Conservation (phyloP, 345 rosid genomes). For the Gossypium ekmanianum region DNA sequence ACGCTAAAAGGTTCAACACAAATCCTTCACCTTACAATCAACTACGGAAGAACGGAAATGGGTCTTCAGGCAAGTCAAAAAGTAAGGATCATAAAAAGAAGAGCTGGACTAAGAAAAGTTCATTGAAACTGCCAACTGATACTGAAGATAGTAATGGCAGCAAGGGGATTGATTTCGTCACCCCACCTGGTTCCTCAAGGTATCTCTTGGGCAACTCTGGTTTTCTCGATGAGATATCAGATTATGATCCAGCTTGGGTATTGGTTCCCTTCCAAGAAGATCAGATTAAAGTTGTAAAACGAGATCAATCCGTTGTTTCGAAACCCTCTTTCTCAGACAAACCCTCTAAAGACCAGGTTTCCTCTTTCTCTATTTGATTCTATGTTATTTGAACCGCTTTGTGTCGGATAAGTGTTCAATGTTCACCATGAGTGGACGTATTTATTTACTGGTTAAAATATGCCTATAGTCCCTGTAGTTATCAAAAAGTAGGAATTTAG, state of each 20-base stretch:
- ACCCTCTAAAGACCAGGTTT: slow-evolving; percentile 51
- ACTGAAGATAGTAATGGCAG: slow-evolving; percentile 25
- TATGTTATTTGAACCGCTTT: too few relatives aligned
- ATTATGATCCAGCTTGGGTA: slow-evolving; percentile 37
- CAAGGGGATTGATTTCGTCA: slow-evolving; percentile 32
- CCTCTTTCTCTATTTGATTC: neutral
- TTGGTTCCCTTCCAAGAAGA: slow-evolving; percentile 30
- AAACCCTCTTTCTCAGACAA: slow-evolving; percentile 32
- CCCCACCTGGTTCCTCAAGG: slow-evolving; percentile 72
- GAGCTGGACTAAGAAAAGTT: slow-evolving; percentile 18
- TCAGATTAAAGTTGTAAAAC: slow-evolving; percentile 11
- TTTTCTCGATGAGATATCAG: slow-evolving; percentile 37
- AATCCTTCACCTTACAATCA: slow-evolving; percentile 38
- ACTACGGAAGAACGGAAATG: slow-evolving; percentile 33
- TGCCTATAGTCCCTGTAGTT: too few relatives aligned
- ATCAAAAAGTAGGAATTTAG: too few relatives aligned
- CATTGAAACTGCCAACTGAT: slow-evolving; percentile 14
- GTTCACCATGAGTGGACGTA: too few relatives aligned
- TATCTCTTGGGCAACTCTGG: slow-evolving; percentile 52
- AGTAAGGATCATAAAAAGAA: slow-evolving; percentile 28
- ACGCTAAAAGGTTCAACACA: slow-evolving; percentile 47
- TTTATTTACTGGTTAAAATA: too few relatives aligned
- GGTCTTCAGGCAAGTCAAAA: slow-evolving; percentile 18
- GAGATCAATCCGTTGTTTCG: slow-evolving; percentile 29
- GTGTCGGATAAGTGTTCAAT: too few relatives aligned